Evolutionary conservation across 2,329 filamentous ascomycete genomes (phyloP).

Genomic region (Malbranchea zuffiana): DNA sequence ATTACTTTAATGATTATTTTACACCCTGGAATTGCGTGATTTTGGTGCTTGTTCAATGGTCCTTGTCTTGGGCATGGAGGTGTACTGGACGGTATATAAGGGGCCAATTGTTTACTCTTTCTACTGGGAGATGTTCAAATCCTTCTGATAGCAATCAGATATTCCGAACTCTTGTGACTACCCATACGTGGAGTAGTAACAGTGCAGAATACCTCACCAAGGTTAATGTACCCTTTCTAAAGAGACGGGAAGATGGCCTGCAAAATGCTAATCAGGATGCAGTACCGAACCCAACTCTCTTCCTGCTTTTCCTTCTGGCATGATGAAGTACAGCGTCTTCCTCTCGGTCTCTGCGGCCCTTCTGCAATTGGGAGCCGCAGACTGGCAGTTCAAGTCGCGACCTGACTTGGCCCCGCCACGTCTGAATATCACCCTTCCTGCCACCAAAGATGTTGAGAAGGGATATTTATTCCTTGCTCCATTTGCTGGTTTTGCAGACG

Average conservation of each 20-base stretch:
- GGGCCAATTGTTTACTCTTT: no score
- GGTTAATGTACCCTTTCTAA: constrained; percentile 28
- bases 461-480: constrained; percentile 12
- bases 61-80: no score
- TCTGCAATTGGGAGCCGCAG: constrained; percentile 21
- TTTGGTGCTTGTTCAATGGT: no score
- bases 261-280: constrained; percentile 4
- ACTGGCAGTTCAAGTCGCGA: constrained; percentile 41
- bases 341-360: constrained; percentile 14
- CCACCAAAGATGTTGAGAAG: constrained; percentile 10
- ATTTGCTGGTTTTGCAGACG: constrained; percentile 8
- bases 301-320: no score
- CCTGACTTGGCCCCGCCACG: constrained; percentile 39
- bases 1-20: no score
- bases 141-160: no score
- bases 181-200: not conserved
- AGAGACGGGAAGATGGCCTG: constrained; percentile 6
- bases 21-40: no score
- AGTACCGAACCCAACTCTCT: no score
- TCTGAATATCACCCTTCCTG: constrained; percentile 23
- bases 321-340: constrained; percentile 18
- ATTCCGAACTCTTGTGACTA: not conserved
- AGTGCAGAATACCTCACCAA: constrained; percentile 19
- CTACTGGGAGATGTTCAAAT: no score
- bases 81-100: no score